A percentile compares a stretch with the other conserved stretches of the same genome.
Evolutionary conservation across 2,329 filamentous ascomycete genomes (phyloP).

Genomic region (Aspergillus texensis): DNA sequence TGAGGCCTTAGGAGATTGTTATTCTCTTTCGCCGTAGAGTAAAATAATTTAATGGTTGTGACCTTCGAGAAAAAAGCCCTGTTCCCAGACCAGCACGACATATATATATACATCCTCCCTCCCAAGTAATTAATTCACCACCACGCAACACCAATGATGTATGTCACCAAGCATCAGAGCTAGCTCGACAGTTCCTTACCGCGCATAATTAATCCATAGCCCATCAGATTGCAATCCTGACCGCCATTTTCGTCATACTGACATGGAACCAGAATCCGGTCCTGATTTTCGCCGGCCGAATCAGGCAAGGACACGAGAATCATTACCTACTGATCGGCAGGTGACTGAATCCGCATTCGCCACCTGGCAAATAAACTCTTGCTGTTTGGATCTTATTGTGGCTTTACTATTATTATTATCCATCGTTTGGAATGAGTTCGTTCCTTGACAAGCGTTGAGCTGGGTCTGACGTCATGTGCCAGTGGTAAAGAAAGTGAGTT

Average conservation of each 20-base stretch:
- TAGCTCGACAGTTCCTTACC: neutral
- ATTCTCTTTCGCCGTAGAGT: neutral
- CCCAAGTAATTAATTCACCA: neutral
- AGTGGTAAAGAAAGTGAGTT: neutral
- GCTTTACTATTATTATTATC: neutral
- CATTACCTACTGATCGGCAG: neutral
- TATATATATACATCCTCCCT: neutral
- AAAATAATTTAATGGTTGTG: neutral
- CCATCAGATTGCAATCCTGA: neutral
- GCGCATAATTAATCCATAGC: neutral
- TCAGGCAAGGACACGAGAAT: neutral
- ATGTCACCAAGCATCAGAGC: neutral
- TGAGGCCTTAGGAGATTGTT: neutral
- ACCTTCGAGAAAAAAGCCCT: neutral
- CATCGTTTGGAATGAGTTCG: neutral
- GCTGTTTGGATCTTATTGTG: neutral
- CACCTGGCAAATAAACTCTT: neutral
- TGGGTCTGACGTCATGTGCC: constrained; percentile 10
- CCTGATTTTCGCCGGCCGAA: neutral
- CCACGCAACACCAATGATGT: constrained; percentile 4
- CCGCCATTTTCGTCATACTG: constrained; percentile 1
- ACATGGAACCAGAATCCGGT: neutral
- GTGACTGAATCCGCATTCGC: neutral
- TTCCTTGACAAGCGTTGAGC: neutral
- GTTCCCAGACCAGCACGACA: neutral